phyloP scores from a whole-genome alignment of 345 rosid species.

The Brassica incana region DNA sequence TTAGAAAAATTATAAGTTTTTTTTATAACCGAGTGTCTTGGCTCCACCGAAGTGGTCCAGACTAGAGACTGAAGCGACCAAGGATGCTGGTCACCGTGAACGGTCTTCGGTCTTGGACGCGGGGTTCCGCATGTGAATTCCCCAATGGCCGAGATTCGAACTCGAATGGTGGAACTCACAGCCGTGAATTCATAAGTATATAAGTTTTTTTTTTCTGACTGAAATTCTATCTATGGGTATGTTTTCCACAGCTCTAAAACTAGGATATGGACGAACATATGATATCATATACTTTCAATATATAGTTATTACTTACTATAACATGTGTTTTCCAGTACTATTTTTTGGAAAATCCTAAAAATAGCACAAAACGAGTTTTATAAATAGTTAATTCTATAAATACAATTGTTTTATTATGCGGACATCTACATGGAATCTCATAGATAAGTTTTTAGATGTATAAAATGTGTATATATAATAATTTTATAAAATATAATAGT shows the following conservation, averaged over 20 bases:
- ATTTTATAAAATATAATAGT: neutral
- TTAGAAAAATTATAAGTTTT: too few relatives aligned
- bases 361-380: neutral
- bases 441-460: neutral
- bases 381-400: neutral
- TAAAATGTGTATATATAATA: neutral
- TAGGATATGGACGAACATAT: constrained; percentile 1
- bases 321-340: neutral
- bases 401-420: neutral
- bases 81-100: too few relatives aligned
- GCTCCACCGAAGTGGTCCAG: too few relatives aligned
- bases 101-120: too few relatives aligned
- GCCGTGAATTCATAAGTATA: too few relatives aligned
- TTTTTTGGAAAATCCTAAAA: neutral
- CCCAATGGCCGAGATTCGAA: too few relatives aligned
- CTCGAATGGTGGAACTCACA: too few relatives aligned
- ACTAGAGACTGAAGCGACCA: too few relatives aligned
- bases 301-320: neutral
- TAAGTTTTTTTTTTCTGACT: too few relatives aligned
- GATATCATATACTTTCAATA: neutral
- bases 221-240: neutral
- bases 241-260: neutral
- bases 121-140: too few relatives aligned
- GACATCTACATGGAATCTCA: neutral
- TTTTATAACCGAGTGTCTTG: too few relatives aligned